These are phyloP conservation scores for Trichoderma sp. DNA, from an alignment of 2,329 filamentous ascomycete species.

Conservation along the genomic window DNA sequence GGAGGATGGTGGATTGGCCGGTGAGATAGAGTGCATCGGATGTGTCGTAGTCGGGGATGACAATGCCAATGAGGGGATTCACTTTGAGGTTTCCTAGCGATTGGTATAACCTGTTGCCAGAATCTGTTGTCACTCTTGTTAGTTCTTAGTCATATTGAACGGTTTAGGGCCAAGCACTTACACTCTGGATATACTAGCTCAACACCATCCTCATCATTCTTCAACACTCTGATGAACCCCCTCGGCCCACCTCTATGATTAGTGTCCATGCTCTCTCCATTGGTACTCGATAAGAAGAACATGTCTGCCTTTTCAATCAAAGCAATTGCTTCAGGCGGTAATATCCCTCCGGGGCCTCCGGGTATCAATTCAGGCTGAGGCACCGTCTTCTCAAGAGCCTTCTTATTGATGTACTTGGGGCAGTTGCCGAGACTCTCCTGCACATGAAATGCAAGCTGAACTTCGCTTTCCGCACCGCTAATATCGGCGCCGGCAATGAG, in stretches of 20 bases:
- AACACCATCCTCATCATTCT: constrained; percentile 47
- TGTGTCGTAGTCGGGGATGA: constrained; percentile 70
- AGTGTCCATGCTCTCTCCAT: constrained; percentile 72
- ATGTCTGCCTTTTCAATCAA: constrained; percentile 66
- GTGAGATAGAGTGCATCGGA: constrained; percentile 74
- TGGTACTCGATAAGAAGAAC: constrained; percentile 72
- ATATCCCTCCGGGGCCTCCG: constrained; percentile 33
- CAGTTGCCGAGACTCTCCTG: constrained; percentile 77
- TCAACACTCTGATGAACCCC: constrained; percentile 70
- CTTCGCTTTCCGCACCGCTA: constrained; percentile 31
- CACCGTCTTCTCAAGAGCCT: constrained; percentile 51
- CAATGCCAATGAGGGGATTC: constrained; percentile 66
- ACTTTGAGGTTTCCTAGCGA: constrained; percentile 73
- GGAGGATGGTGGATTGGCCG: constrained; percentile 64
- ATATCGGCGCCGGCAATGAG: constrained; percentile 63
- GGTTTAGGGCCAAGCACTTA: constrained; percentile 26
- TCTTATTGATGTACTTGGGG: constrained; percentile 82
- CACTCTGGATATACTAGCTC: constrained; percentile 75
- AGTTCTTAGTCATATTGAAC: not conserved
- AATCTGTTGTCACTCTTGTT: constrained; percentile 43
- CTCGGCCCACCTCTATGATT: constrained; percentile 75
- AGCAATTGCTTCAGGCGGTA: constrained; percentile 55
- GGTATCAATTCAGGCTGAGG: constrained; percentile 51
- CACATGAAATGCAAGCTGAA: constrained; percentile 64
- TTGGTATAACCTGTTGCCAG: constrained; percentile 81